These are phyloP conservation scores for Exserohilum rostratum DNA, from an alignment of 2,329 filamentous ascomycete species.

Conservation along the genomic window DNA sequence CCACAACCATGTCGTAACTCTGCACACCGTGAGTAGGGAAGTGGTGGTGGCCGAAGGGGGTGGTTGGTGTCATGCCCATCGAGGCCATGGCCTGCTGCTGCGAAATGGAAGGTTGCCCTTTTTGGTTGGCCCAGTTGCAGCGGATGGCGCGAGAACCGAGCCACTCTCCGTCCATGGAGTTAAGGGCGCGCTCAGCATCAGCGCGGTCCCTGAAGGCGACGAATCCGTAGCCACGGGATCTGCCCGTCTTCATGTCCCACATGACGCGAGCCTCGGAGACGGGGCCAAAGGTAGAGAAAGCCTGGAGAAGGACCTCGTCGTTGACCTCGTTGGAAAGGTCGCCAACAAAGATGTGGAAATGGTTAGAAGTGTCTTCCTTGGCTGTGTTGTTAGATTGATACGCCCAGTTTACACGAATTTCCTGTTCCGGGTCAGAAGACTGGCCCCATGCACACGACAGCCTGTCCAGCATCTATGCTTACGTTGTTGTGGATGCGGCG, in stretches of 20 bases:
- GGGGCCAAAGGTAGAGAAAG: constrained; percentile 92
- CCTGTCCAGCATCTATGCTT: constrained; percentile 50
- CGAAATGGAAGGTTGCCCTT: constrained; percentile 98
- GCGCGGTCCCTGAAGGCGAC: constrained; percentile 93
- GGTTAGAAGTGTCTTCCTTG: constrained; percentile 97
- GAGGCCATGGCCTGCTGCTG: constrained; percentile 96
- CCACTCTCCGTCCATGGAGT: constrained; percentile 99
- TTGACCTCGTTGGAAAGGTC: constrained; percentile 99
- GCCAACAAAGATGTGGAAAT: constrained; percentile 99
- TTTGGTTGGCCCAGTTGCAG: constrained; percentile 99
- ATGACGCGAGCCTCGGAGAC: constrained; percentile 98
- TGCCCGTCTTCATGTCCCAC: constrained; percentile 99
- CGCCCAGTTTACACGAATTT: constrained; percentile 99
- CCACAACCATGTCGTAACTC: constrained; percentile 96
- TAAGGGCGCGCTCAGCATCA: constrained; percentile 94
- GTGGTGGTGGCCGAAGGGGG: constrained; percentile 94
- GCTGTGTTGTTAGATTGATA: constrained; percentile 93
- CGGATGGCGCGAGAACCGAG: constrained; percentile 96
- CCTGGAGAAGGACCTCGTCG: constrained; percentile 89
- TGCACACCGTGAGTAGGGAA: constrained; percentile 96
- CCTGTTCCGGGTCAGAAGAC: constrained; percentile 60
- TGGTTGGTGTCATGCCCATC: constrained; percentile 98
- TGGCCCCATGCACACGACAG: constrained; percentile 11
- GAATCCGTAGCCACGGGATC: constrained; percentile 96
- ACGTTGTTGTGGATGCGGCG: constrained; percentile 94